Evolutionary conservation across 495 filamentous ascomycete genomes (phyloP), one percentile per base, ranked within the genome.

Genomic region (Darksidea phi): DNA sequence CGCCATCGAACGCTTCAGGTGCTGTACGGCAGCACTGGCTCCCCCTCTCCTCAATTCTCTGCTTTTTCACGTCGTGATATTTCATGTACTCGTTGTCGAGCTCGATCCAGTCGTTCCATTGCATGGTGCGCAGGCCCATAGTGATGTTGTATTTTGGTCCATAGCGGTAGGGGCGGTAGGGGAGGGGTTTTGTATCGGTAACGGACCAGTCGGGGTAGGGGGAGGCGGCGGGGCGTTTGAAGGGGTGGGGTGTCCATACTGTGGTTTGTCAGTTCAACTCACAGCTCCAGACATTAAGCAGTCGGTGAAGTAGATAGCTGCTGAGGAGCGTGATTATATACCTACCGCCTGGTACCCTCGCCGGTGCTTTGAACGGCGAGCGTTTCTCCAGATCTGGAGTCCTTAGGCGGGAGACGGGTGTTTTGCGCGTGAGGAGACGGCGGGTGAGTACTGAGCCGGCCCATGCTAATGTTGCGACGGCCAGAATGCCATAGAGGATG

Each of bases 91-190:
- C 83, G 66, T 88, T 91, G 75, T 96, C 91, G 37, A 95, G 83
- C 74, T 95, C 84, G 63, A 95, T 94, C 90, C 90, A 95, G 37
- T 90, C 87, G 66, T 87, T 83, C 77, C 86, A 89, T 61, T 86
- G 80, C 80, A 94, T 83, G 21, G 79, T 84, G 46, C 89, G 81
- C 13, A 96, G 77, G 1, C 91, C 91, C 88, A 96, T 90, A 1
- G 88, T 95, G 56, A 91, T 80, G 68, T 89, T 84, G 66, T 88
- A 87, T 34, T 82, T 82, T 71, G 88, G 88, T 2, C 90, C 90
- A 76, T 92, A 84, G 74, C 86, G 82, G 72, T 95, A 95, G 4
- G 91, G 89, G 23, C 91, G 82, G 73, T 95, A 96, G 11, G 88
- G 88, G 15, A 90, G 82, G 3, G 91, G 88, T 64, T 89, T 90